Evolutionary conservation across 2,329 filamentous ascomycete species (phyloP), one percentile per base, ranked within the genome.

Genomic region (Juglanconis sp.): DNA sequence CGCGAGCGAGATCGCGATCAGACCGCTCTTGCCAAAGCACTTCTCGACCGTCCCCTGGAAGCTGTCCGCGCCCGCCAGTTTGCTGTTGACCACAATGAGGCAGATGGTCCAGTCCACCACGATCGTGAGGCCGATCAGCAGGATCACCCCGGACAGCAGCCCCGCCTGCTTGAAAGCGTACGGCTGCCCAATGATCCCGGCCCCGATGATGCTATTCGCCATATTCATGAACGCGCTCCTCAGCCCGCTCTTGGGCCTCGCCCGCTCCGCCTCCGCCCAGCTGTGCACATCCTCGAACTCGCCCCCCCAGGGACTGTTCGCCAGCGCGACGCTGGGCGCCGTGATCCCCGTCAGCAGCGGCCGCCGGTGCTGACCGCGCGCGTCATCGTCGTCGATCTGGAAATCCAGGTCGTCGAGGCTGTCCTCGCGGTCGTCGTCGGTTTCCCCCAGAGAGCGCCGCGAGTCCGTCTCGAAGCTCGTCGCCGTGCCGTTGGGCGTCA

Each of bases 151-250:
- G 42, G 90, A 88, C 15, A 91, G 73, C 68, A 99, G 83, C 6
- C 95, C 95, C 7, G 95, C 95, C 77, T 98, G 93, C 61, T 86
- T 87, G 71, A 99, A 89, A n/a, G 95, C 95, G 76, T 98, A 99
- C 11, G 95, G 93, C 76, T 99, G 95, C 3, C 91, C 86, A 69
- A 89, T 88, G 73, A 89, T 89, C 56, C 87, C 86, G 2, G 87
- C 87, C 44, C 87, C 87, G 67, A 99, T 97, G 73, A 99, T 99
- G 68, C 91, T 96, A 78, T 99, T 99, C 64, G 95, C 94, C 95
- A 99, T 99, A 77, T 99, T 99, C 92, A 98, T 96, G 68, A 99
- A 98, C 3, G 95, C 94, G 72, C 89, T 91, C 64, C 84, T 82
- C 76, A 98, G 82, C 5, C 90, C 89, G 60, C 91, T 96, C 76